Evolutionary conservation across 1,139 yeast species (phyloP), one percentile per base, ranked within the genome.

Genomic region (Kodamaea arcana): DNA sequence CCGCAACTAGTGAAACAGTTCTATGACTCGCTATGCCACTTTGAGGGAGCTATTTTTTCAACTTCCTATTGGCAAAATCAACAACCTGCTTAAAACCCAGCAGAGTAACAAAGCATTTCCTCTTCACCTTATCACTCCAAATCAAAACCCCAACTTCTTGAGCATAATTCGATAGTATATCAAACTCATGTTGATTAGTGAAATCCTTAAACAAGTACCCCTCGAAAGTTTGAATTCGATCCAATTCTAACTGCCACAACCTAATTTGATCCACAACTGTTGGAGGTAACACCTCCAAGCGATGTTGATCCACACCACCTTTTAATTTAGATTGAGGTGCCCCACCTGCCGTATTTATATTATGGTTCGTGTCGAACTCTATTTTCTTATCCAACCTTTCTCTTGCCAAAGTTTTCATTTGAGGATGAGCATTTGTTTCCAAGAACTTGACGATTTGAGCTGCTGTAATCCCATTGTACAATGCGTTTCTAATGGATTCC

Each of bases 221-320:
- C 27, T 83, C 88, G 36, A 80, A 85, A 1, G 95, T 79, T 50
- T 84, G 82, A 43, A 92, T 85, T 60, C 99, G 75, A 56, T 92
- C 98, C 65, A 90, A 64, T 54, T 92, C 99, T 43, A 92, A 69
- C 62, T 92, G 98, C 99, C 99, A 92, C 37, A 92, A 69, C 52
- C 81, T 82, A 46, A 92, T 86, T 56, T 92, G 99, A 60, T 92
- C 99, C 1, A 87, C 88, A 7, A 92, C 95, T 1, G 96, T 94
- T 0, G 97, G 96, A 3, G 97, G 98, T 10, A 92, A 62, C 13
- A 88, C 65, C 50, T 82, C 88, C 25, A 83, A 56, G 39, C 58
- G 56, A 40, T 72, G 76, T 41, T 68, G 69, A 13, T 66, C 62
- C 15, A 51, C 47, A 18, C 55, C 39, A 22, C 56, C 60, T 26